A percentile compares a stretch with the other conserved stretches of the same genome.
Conservation (phyloP, 2,329 filamentous ascomycete genomes). For the Sclerotinia nivalis region DNA sequence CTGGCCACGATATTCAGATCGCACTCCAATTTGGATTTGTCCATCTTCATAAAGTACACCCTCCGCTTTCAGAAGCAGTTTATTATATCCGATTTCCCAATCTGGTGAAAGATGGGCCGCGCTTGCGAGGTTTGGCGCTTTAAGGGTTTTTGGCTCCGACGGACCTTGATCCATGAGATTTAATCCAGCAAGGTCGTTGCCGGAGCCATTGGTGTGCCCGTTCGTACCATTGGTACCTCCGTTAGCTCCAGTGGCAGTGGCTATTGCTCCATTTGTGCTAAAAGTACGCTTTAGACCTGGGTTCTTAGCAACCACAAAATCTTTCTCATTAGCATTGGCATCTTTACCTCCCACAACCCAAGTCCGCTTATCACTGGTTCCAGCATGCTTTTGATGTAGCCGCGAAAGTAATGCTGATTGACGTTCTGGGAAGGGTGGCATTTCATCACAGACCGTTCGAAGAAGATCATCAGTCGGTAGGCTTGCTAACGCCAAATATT, state of each 20-base stretch:
- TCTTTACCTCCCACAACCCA: slow-evolving; percentile 98
- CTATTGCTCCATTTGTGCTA: slow-evolving; percentile 53
- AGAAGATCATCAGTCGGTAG: slow-evolving; percentile 88
- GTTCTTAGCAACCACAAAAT: slow-evolving; percentile 78
- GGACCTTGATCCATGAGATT: slow-evolving; percentile 68
- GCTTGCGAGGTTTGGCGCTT: slow-evolving; percentile 82
- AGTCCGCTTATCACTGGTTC: slow-evolving; percentile 90
- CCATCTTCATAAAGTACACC: slow-evolving; percentile 93
- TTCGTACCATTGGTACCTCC: slow-evolving; percentile 52
- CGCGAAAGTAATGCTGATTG: slow-evolving; percentile 89
- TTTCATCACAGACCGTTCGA: slow-evolving; percentile 93
- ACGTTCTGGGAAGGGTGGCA: slow-evolving; percentile 96
- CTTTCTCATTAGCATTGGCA: slow-evolving; percentile 78
- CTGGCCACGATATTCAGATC: slow-evolving; percentile 93
- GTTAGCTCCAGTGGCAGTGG: slow-evolving; percentile 49
- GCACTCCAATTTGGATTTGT: slow-evolving; percentile 87
- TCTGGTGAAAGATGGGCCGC: slow-evolving; percentile 90
- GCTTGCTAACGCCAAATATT: slow-evolving; percentile 84
- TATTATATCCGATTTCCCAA: slow-evolving; percentile 89
- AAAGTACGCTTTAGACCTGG: slow-evolving; percentile 85
- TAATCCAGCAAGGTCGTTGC: slow-evolving; percentile 74
- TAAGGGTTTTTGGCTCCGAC: slow-evolving; percentile 58
- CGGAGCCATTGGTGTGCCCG: slow-evolving; percentile 47
- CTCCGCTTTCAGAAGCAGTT: slow-evolving; percentile 75
- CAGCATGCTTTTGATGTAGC: slow-evolving; percentile 90